These are phyloP conservation scores for Quillaja saponaria DNA, from an alignment of 306 rosid species.

Conservation along the genomic window DNA sequence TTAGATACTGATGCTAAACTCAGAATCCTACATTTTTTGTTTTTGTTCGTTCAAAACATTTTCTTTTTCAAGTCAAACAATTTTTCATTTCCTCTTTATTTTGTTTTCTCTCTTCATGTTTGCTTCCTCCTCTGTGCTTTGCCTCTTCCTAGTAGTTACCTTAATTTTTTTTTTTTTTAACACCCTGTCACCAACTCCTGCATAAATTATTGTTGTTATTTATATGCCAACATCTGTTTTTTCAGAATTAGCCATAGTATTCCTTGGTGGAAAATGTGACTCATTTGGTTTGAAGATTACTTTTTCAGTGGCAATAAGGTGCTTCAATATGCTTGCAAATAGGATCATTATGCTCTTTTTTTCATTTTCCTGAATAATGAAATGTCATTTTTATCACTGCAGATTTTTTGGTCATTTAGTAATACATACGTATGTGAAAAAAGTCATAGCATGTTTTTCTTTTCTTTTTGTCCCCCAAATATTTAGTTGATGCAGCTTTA, in stretches of 20 bases:
- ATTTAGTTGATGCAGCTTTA: background rate
- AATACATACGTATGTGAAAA: too few species aligned
- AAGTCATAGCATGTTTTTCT: too few species aligned
- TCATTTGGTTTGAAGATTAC: too few species aligned
- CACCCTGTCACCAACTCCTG: too few species aligned
- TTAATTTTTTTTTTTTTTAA: too few species aligned
- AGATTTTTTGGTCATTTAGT: background rate
- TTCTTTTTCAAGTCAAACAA: background rate
- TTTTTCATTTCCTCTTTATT: background rate
- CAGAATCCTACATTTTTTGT: background rate
- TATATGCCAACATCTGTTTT: too few species aligned
- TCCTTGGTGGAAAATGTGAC: too few species aligned
- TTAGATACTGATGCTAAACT: constrained; percentile 1
- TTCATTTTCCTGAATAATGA: background rate
- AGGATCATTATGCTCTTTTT: background rate
- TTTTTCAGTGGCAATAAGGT: too few species aligned
- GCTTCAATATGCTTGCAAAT: too few species aligned
- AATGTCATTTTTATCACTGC: background rate
- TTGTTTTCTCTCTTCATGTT: background rate
- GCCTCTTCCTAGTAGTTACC: background rate
- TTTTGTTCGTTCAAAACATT: background rate
- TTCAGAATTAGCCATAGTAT: too few species aligned
- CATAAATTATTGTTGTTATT: too few species aligned
- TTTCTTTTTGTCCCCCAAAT: background rate
- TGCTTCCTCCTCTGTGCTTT: constrained; percentile 6